phyloP scores from a whole-genome alignment of 768 basidiomycete genomes.

The Termitomyces sp. region DNA sequence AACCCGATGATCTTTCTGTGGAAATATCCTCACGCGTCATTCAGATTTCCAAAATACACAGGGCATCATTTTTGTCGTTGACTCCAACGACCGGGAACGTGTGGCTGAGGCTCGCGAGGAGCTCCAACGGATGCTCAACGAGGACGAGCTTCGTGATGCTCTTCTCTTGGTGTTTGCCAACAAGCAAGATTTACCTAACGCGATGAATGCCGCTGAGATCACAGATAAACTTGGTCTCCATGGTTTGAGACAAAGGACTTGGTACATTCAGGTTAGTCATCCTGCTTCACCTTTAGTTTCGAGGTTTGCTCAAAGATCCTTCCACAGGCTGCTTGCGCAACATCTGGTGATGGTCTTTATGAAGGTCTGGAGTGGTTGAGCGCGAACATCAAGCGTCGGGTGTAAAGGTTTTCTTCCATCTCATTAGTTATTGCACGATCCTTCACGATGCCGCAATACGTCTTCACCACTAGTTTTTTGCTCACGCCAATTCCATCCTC shows the following conservation, averaged over 20 bases:
- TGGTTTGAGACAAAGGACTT: constrained; percentile 92
- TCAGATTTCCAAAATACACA: constrained; percentile 99
- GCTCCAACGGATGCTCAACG: constrained; percentile 98
- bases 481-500: constrained; percentile 30
- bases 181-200: constrained; percentile 99
- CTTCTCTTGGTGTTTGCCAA: constrained; percentile 99
- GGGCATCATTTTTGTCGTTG: constrained; percentile 99
- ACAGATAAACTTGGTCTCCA: constrained; percentile 99
- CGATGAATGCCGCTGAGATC: constrained; percentile 99
- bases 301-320: constrained; percentile 12
- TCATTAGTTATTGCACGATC: constrained; percentile 54
- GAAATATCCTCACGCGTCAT: constrained; percentile 13
- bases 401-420: constrained; percentile 41
- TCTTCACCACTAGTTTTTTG: constrained; percentile 38
- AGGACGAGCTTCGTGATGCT: constrained; percentile 98
- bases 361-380: constrained; percentile 98
- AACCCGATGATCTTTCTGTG: constrained; percentile 12
- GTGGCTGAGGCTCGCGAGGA: constrained; percentile 98
- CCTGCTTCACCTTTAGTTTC: constrained; percentile 4
- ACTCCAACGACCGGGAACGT: constrained; percentile 99
- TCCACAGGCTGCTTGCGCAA: constrained; percentile 89
- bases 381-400: constrained; percentile 82
- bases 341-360: constrained; percentile 97
- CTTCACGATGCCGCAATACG: constrained; percentile 53
- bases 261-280: constrained; percentile 87